phyloP scores from a whole-genome alignment of 192 early-diverging fungal genomes.

The Coemansia sp. region DNA sequence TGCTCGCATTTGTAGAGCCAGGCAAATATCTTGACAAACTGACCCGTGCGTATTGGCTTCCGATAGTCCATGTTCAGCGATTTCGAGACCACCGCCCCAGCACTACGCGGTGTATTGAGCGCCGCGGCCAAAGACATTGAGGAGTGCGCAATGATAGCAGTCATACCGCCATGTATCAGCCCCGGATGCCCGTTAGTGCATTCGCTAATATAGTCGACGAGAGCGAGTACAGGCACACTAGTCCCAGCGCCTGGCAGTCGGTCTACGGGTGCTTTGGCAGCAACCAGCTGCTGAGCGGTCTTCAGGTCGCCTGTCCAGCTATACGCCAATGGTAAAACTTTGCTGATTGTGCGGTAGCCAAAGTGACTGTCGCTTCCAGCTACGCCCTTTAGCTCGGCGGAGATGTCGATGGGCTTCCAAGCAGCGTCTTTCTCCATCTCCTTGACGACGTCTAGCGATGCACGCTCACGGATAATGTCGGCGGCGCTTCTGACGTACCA shows the following conservation, averaged over 20 bases:
- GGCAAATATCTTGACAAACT: slow-evolving; percentile 50
- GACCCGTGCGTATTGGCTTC: slow-evolving; percentile 32
- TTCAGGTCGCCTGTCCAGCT: slow-evolving; percentile 19
- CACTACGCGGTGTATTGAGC: slow-evolving; percentile 20
- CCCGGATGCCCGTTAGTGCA: slow-evolving; percentile 42
- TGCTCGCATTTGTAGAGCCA: slow-evolving; percentile 30
- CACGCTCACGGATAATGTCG: slow-evolving; percentile 31
- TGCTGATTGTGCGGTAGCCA: slow-evolving; percentile 28
- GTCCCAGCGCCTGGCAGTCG: slow-evolving; percentile 17
- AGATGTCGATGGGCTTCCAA: slow-evolving; percentile 24
- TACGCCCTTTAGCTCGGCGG: neutral
- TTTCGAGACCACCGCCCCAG: slow-evolving; percentile 11
- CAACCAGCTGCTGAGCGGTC: slow-evolving; percentile 17
- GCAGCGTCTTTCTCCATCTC: slow-evolving; percentile 16
- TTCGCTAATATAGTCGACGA: slow-evolving; percentile 43
- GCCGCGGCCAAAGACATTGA: slow-evolving; percentile 37
- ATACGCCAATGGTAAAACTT: slow-evolving; percentile 33
- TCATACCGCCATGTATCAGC: slow-evolving; percentile 53
- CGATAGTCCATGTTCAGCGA: slow-evolving; percentile 55
- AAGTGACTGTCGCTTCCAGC: slow-evolving; percentile 31
- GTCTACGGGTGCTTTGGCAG: slow-evolving; percentile 14
- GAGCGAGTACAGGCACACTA: slow-evolving; percentile 30
- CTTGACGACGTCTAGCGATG: slow-evolving; percentile 29
- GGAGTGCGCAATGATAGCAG: slow-evolving; percentile 40
- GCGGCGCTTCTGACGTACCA: slow-evolving; percentile 14